These are phyloP conservation scores for Irineochytrium annulatum DNA, from an alignment of 192 early-diverging fungal genomes.

Conservation along the genomic window DNA sequence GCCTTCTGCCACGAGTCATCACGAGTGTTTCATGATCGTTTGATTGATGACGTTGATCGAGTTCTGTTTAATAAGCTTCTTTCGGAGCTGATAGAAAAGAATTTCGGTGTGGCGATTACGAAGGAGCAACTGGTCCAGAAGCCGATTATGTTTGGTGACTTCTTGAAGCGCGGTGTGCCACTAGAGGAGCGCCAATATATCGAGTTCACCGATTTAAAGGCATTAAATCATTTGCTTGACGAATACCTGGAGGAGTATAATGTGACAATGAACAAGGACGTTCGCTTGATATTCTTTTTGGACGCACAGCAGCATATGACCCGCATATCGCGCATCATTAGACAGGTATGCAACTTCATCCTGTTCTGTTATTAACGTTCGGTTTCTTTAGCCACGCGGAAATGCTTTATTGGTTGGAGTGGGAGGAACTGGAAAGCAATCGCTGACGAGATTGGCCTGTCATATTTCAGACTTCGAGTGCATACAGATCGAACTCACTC, in stretches of 20 bases:
- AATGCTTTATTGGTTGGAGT: constrained; percentile 58
- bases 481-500: constrained; percentile 54
- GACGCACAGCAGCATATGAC: constrained; percentile 59
- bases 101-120: constrained; percentile 47
- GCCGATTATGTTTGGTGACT: constrained; percentile 60
- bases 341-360: too few relatives aligned
- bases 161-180: constrained; percentile 53
- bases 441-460: constrained; percentile 52
- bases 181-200: constrained; percentile 52
- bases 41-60: constrained; percentile 55
- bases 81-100: constrained; percentile 55
- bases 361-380: too few relatives aligned
- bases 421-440: constrained; percentile 58
- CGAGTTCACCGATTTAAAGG: constrained; percentile 54
- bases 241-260: constrained; percentile 66
- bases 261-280: constrained; percentile 55
- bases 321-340: constrained; percentile 51
- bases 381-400: constrained; percentile 52
- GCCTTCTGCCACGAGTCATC: constrained; percentile 57
- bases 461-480: constrained; percentile 59
- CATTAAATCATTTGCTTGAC: constrained; percentile 50
- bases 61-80: constrained; percentile 51
- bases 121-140: constrained; percentile 43
- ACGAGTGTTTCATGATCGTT: constrained; percentile 53
- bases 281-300: constrained; percentile 57